Evolutionary conservation across 345 rosid species (phyloP).

Genomic region (Punica granatum): DNA sequence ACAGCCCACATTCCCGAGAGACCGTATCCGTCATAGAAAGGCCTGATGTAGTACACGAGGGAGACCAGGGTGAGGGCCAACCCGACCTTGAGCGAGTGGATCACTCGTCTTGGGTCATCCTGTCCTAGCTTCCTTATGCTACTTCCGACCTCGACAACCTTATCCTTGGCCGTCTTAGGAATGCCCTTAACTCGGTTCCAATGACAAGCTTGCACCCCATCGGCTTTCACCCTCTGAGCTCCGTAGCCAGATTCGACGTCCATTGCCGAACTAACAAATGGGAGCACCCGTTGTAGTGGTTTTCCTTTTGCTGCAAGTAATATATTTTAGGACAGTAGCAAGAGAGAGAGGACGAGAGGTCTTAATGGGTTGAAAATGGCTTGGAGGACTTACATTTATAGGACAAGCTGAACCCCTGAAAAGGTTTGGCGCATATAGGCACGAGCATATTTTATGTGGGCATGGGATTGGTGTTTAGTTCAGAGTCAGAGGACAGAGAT

Average conservation of each 20-base stretch:
- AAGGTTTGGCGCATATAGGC: constrained; percentile 1
- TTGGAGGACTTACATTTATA: constrained; percentile 34
- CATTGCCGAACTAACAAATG: constrained; percentile 9
- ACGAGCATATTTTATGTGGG: constrained; percentile 9
- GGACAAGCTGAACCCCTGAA: constrained; percentile 4
- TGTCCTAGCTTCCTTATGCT: constrained; percentile 37
- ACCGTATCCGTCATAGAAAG: constrained; percentile 61
- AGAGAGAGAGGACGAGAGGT: background rate
- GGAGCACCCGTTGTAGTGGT: background rate
- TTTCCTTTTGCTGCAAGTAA: constrained; percentile 24
- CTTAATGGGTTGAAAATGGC: background rate
- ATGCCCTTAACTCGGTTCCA: constrained; percentile 16
- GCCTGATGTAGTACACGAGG: constrained; percentile 50
- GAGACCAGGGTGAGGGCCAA: constrained; percentile 72
- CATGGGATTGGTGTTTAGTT: background rate
- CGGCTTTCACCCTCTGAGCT: background rate
- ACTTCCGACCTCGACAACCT: constrained; percentile 16
- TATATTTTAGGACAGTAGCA: background rate
- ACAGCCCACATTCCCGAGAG: constrained; percentile 86
- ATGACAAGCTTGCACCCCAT: constrained; percentile 14
- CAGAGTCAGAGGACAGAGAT: constrained; percentile 21
- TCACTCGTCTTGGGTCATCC: constrained; percentile 67
- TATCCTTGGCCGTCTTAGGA: constrained; percentile 16
- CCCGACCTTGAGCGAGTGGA: constrained; percentile 75
- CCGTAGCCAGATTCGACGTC: constrained; percentile 17